phyloP scores from a whole-genome alignment of 2,329 filamentous ascomycete genomes.

The Paecilomyces fulvus region DNA sequence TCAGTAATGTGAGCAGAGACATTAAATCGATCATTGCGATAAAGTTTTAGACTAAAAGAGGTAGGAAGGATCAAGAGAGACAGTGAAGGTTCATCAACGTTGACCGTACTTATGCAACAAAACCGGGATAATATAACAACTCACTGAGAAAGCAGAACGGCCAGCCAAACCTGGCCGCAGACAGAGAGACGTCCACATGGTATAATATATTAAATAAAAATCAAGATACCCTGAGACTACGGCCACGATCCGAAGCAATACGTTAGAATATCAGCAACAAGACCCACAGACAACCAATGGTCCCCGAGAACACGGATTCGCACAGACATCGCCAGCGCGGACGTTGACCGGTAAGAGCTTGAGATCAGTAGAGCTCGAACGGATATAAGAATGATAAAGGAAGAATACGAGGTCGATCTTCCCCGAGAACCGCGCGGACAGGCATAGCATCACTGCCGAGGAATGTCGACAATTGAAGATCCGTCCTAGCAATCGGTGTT shows the following conservation, averaged over 20 bases:
- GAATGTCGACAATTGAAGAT: not conserved
- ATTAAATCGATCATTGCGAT: not conserved
- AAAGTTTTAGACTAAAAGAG: not conserved
- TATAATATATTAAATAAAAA: not conserved
- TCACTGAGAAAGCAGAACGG: not conserved
- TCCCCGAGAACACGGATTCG: not conserved
- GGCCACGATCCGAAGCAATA: not conserved
- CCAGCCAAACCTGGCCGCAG: not conserved
- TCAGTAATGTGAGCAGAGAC: not conserved
- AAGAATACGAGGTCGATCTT: not conserved
- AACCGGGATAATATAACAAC: not conserved
- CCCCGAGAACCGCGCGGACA: not conserved
- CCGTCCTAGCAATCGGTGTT: too few species aligned
- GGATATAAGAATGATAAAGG: not conserved
- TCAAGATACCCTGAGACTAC: not conserved
- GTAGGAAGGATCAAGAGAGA: not conserved
- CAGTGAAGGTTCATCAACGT: not conserved
- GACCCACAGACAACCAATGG: not conserved
- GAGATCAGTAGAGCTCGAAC: not conserved
- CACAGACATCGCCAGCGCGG: not conserved
- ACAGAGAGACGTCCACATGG: not conserved
- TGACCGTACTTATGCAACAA: not conserved
- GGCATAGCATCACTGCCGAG: not conserved
- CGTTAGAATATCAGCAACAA: not conserved
- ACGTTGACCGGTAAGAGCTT: not conserved